Conservation (phyloP, 495 filamentous ascomycete species). For the Penicillium steckii region DNA sequence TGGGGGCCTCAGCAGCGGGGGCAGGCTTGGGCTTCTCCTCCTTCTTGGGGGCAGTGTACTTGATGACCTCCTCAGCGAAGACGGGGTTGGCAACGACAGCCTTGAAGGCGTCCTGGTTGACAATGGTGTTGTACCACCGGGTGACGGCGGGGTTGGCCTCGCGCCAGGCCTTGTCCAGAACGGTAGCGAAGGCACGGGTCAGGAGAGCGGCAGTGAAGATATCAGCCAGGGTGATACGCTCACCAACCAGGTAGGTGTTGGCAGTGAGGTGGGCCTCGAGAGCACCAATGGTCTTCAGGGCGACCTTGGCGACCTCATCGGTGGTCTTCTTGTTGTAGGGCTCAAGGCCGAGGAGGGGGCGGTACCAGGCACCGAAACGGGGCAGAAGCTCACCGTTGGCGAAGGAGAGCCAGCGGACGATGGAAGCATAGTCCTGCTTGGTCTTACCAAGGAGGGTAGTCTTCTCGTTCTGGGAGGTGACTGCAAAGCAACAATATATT, state of each 20-base stretch:
- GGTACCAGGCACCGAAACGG: constrained; percentile 77
- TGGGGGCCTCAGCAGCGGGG: constrained; percentile 54
- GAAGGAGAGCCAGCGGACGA: constrained; percentile 95
- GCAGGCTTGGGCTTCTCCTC: constrained; percentile 63
- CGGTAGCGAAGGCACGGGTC: constrained; percentile 28
- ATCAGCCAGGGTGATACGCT: constrained; percentile 96
- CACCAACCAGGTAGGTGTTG: constrained; percentile 96
- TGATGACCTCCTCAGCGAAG: constrained; percentile 82
- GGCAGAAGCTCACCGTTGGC: constrained; percentile 82
- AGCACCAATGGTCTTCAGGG: constrained; percentile 64
- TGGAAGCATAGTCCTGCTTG: constrained; percentile 99
- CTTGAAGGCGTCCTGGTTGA: constrained; percentile 87
- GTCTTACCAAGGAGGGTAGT: constrained; percentile 98
- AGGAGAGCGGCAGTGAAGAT: constrained; percentile 77
- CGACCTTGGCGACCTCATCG: constrained; percentile 68
- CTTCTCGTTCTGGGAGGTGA: constrained; percentile 99
- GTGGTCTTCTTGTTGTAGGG: constrained; percentile 97
- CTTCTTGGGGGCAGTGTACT: constrained; percentile 91
- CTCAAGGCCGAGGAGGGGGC: constrained; percentile 77
- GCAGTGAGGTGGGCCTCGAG: constrained; percentile 83
- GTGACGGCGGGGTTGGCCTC: constrained; percentile 74
- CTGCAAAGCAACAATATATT: constrained; percentile 49
- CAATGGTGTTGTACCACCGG: constrained; percentile 92
- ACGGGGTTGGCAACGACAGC: constrained; percentile 68
- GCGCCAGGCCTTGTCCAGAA: constrained; percentile 44